Base-by-base conservation (phyloP, 768 basidiomycete genomes). In the Boletus edulis region DNA sequence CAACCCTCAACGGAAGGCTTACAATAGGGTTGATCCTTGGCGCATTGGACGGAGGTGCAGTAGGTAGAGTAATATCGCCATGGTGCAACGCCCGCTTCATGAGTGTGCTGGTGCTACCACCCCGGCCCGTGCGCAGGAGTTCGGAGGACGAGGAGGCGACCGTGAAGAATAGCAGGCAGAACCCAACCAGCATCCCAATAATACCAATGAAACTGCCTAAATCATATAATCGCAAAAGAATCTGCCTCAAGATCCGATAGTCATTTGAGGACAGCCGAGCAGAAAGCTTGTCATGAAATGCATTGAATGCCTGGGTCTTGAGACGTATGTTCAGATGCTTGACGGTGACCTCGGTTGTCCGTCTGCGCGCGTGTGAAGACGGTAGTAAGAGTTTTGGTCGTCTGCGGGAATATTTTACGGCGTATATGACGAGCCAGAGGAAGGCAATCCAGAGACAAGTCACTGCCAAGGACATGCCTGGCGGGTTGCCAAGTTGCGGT, bases 251-350 rank as follows among this genome's bases (percentile, higher is more conserved):
- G 27, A 59, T 57, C 37, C 59, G 49, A 44, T 67, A 71, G 6
- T 59, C 60, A n/a, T 65, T 63, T 24, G 62, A 60, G 5, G 72
- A 63, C n/a, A 86, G 65, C 5, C 54, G 40, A 1, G 60, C 44
- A 13, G 77, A 58, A 20, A 84, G 66, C 13, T 55, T 27, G 61
- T 84, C 82, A 56, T 87, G 84, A 3, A 60, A 44, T 5, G 56
- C 60, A 57, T 87, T 87, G 69, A 76, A 78, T 1, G 68, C 71
- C 0, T 79, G 74, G 0, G 83, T 84, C 59, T 81, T 76, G 52
- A 84, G 54, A 15, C 67, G 66, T 34, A 75, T 57, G 52, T 67
- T 67, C 42, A 69, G 39, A 39, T 67, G 52, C 50, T 58, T 70
- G 32, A 69, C 67, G 6, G 49, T 56, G 50, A 69, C 43, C 29